Percentiles rank a stretch among this genome's conserved stretches.
Evolutionary conservation across 73 alveolate species (phyloP).

Genomic region (Durusdinium trenchii): DNA sequence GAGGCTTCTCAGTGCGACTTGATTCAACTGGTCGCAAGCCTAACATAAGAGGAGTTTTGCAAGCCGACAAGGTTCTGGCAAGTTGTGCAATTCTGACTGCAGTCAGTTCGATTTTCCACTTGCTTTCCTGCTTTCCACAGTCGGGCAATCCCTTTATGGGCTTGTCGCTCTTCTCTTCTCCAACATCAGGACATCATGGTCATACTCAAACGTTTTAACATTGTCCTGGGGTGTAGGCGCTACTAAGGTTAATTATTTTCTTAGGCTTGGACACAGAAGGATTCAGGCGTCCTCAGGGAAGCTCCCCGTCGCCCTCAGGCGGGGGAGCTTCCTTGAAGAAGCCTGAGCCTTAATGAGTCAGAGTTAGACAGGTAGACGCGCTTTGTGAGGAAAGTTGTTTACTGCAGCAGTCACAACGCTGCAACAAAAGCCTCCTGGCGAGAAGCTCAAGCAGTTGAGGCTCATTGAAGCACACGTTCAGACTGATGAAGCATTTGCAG

Average conservation of each 20-base stretch:
- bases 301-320: too few relatives aligned
- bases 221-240: too few relatives aligned
- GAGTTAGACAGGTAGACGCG: not conserved
- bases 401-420: constrained; percentile 78
- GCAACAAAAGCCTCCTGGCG: not conserved
- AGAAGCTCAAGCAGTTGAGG: not conserved
- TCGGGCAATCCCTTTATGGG: constrained; percentile 95
- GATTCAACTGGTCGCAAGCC: not conserved
- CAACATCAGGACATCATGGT: constrained; percentile 41
- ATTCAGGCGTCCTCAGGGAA: too few relatives aligned
- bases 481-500: not conserved
- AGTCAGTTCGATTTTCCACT: too few relatives aligned
- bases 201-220: too few relatives aligned
- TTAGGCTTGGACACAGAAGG: too few relatives aligned
- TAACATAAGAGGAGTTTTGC: not conserved
- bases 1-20: not conserved
- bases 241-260: not conserved
- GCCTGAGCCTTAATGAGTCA: too few relatives aligned
- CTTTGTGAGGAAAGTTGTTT: constrained; percentile 31
- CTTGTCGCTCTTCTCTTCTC: constrained; percentile 72
- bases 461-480: not conserved
- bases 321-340: too few relatives aligned
- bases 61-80: not conserved
- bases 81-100: not conserved
- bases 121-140: constrained; percentile 37